phyloP scores from a whole-genome alignment of 2,329 filamentous ascomycete species.

The Plectosphaerella cucumerina region DNA sequence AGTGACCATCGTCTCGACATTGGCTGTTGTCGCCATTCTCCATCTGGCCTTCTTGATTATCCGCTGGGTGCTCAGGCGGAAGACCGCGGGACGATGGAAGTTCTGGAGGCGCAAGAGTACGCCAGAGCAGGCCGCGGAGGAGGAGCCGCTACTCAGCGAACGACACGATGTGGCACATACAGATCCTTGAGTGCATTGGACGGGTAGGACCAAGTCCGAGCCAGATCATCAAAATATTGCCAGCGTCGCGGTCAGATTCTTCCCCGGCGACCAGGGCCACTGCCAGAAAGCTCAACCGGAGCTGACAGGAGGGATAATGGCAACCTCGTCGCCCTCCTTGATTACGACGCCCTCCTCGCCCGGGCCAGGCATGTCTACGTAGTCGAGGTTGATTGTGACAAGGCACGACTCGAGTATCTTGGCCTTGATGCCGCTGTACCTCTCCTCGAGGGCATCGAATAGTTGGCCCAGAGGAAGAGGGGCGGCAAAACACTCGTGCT shows the following conservation, averaged over 20 bases:
- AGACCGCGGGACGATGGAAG: neutral
- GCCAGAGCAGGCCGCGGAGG: slow-evolving; percentile 7
- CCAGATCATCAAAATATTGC: neutral
- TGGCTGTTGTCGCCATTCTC: slow-evolving; percentile 14
- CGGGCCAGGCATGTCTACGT: slow-evolving; percentile 62
- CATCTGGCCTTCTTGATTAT: neutral
- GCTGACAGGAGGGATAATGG: slow-evolving; percentile 84
- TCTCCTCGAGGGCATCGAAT: slow-evolving; percentile 63
- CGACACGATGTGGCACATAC: slow-evolving; percentile 3
- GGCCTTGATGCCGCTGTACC: slow-evolving; percentile 64
- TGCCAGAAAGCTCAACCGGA: slow-evolving; percentile 54
- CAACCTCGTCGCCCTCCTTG: slow-evolving; percentile 74
- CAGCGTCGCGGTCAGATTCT: no score
- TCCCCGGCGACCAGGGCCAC: neutral
- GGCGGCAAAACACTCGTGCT: slow-evolving; percentile 61
- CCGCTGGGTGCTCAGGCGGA: neutral
- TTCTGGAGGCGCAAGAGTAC: slow-evolving; percentile 17
- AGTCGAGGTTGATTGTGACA: slow-evolving; percentile 76
- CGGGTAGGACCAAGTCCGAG: slow-evolving; percentile 2
- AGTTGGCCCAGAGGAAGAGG: slow-evolving; percentile 60
- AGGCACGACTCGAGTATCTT: slow-evolving; percentile 69
- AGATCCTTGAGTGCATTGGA: no score
- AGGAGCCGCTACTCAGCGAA: slow-evolving; percentile 14
- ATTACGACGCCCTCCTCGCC: slow-evolving; percentile 46
- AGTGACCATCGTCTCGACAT: slow-evolving; percentile 26